Evolutionary conservation across 1,284 basidiomycete species (phyloP), one percentile per base, ranked within the genome.

Genomic region (Golubevia sp.): DNA sequence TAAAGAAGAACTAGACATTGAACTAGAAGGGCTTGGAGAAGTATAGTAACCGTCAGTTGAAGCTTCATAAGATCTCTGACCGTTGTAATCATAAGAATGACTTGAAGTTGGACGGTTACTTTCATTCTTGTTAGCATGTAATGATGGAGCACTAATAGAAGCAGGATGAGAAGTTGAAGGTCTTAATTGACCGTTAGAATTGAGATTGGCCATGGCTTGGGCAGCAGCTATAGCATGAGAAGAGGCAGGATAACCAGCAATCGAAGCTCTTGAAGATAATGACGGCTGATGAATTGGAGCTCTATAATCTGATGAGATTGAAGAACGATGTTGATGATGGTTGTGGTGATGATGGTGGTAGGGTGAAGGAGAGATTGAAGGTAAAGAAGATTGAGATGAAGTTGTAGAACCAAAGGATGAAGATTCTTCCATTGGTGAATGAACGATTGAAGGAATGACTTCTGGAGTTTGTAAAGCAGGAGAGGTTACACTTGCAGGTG

Each of bases 151-250:
- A 61, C 58, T 66, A 65, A 60, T 57, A 60, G 53, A 34, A 6
- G 63, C 51, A 21, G 54, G 61, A 18, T 48, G 51, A 25, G 59
- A 58, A 44, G 62, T 62, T 25, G n/a, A 55, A 49, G 56, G 62
- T n/a, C 27, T 55, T 24, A 8, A 49, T 51, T 24, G 58, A n/a
- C n/a, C n/a, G n/a, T n/a, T n/a, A n/a, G n/a, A n/a, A 38, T 25
- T 61, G 61, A 56, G 66, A 67, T 30, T 69, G 68, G 2, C 68
- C 61, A 49, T 70, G 67, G 71, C 74, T 74, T 25, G 71, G 69
- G 27, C 74, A 65, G 27, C 30, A 21, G 63, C 25, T 58, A 59
- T 67, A 65, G 55, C 64, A 30, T 44, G 38, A 44, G 38, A 44
- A 44, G 38, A 44, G 38, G 11, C 38, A 44, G 38, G 38, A 18